Base-by-base conservation (phyloP, 345 rosid genomes). In the Acer campestre region DNA sequence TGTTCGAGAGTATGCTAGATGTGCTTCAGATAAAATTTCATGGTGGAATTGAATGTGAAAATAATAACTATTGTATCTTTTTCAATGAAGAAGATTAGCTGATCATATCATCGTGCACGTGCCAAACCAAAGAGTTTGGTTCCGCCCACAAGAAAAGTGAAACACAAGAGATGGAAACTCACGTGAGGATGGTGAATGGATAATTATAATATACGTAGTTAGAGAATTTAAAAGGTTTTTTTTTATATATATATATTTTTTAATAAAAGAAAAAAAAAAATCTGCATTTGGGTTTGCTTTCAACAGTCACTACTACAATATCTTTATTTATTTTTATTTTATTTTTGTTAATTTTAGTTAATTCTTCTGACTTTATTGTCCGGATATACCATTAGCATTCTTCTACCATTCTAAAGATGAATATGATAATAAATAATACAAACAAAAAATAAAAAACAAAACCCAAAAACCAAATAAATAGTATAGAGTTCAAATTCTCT, bases 101-200 rank as follows among this genome's bases (percentile, higher is more conserved):
- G 61, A 7, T 13, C 22, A 3, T 16, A 14, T 27, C 13, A 51
- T 29, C 38, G 38, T 70, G 12, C 17, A 70, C 38, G 38, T 35
- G 38, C 38, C 31, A n/a, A 10, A 55, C 17, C 12, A 71, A 71
- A 35, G 31, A 31, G 31, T 35, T 35, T 56, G 64, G 22, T 56
- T 71, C 51, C 8, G 49, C 18, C 31, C 44, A 13, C 18, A 27
- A 14, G 46, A 42, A 73, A 61, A 14, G 40, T 16, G 22, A 38
- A 72, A 38, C 74, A 68, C 62, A 29, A 72, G 51, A n/a, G 31
- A 58, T 20, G 18, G 48, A 12, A 72, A 61, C 22, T 59, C 68
- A 61, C 68, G 77, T 61, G 68, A 73, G 58, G 23, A 61, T 9
- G 53, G 44, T 38, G 55, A 59, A 72, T 20, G 20, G 66, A 14